These are phyloP conservation scores for Passiflora organensis DNA, from an alignment of 345 rosid genomes.

Conservation along the genomic window DNA sequence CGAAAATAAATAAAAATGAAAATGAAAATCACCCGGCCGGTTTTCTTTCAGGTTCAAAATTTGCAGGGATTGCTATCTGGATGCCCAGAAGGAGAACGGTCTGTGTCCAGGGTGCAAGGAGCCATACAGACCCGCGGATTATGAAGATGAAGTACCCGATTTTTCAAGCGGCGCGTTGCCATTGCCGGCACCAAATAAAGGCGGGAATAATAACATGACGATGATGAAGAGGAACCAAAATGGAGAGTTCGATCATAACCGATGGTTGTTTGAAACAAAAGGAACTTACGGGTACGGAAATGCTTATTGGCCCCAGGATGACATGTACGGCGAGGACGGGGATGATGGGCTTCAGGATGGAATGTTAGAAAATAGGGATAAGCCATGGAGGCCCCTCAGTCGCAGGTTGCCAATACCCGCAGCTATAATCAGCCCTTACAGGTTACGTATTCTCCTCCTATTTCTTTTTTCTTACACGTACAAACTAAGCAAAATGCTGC, in stretches of 20 bases:
- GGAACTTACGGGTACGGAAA: slow-evolving; percentile 89
- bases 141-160: slow-evolving; percentile 55
- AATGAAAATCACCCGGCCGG: no score
- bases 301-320: slow-evolving; percentile 77
- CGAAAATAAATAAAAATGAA: not conserved
- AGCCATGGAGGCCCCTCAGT: slow-evolving; percentile 90
- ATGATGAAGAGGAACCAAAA: slow-evolving; percentile 81
- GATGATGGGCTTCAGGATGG: slow-evolving; percentile 52
- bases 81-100: slow-evolving; percentile 78
- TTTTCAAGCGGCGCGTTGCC: slow-evolving; percentile 60
- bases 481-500: no score
- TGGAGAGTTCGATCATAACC: slow-evolving; percentile 81
- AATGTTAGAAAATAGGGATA: slow-evolving; percentile 57
- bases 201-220: slow-evolving; percentile 52
- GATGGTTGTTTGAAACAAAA: slow-evolving; percentile 81
- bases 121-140: slow-evolving; percentile 58
- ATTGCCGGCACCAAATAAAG: slow-evolving; percentile 52
- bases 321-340: slow-evolving; percentile 53
- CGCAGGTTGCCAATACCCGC: slow-evolving; percentile 50
- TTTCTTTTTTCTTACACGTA: no score
- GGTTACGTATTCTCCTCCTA: no score
- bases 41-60: slow-evolving; percentile 97
- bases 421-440: slow-evolving; percentile 74
- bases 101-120: slow-evolving; percentile 95
- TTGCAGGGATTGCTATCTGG: slow-evolving; percentile 86